A percentile compares a stretch with the other conserved stretches of the same genome.
phyloP scores from a whole-genome alignment of 345 rosid species.

The Euclidium syriacum region DNA sequence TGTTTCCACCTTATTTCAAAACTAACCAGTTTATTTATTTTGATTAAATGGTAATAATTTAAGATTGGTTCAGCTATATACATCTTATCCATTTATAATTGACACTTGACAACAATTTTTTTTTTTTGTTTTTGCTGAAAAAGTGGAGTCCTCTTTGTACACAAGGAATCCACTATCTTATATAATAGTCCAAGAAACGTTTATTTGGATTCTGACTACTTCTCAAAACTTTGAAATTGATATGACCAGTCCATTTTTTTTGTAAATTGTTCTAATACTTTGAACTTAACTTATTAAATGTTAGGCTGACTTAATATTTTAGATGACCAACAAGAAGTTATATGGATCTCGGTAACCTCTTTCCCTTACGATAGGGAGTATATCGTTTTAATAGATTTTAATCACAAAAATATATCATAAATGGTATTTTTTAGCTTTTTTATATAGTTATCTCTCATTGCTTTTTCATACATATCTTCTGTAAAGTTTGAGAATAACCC shows the following conservation, averaged over 20 bases:
- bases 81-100: not conserved
- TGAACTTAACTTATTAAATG: slow-evolving; percentile 19
- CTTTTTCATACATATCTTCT: too few species aligned
- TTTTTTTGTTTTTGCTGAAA: not conserved
- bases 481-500: not conserved
- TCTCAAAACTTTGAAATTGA: not conserved
- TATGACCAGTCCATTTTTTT: slow-evolving; percentile 7
- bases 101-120: too few species aligned
- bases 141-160: not conserved
- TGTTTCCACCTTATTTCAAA: slow-evolving; percentile 21
- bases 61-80: not conserved
- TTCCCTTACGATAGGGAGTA: too few species aligned
- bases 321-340: not conserved
- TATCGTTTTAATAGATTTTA: too few species aligned
- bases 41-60: not conserved
- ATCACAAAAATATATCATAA: too few species aligned
- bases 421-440: too few species aligned
- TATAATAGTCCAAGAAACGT: slow-evolving; percentile 13
- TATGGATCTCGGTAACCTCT: too few species aligned
- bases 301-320: slow-evolving; percentile 7
- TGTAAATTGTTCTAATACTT: slow-evolving; percentile 9
- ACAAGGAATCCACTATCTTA: slow-evolving; percentile 3
- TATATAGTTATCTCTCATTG: not conserved
- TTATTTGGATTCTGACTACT: slow-evolving; percentile 10
- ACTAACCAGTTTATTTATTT: not conserved